Percentiles rank a stretch among this genome's conserved stretches.
These are phyloP conservation scores for Gaertneriomyces semiglobifer DNA, from an alignment of 192 early-diverging fungal species.

Conservation along the genomic window DNA sequence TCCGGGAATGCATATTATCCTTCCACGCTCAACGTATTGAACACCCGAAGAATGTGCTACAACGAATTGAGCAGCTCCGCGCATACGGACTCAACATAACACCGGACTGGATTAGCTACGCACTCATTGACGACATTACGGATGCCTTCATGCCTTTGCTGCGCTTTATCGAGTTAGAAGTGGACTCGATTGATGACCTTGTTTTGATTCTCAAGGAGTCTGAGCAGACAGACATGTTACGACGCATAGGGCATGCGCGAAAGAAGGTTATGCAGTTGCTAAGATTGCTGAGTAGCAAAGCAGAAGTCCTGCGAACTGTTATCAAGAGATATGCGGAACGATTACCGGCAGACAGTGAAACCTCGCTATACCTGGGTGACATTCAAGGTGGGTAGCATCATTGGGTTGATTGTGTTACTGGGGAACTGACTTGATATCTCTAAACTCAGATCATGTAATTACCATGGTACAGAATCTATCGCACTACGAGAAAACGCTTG, in stretches of 20 bases:
- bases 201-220: slow-evolving; percentile 89
- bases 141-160: slow-evolving; percentile 88
- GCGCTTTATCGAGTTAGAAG: slow-evolving; percentile 86
- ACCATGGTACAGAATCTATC: slow-evolving; percentile 64
- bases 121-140: slow-evolving; percentile 90
- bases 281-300: slow-evolving; percentile 62
- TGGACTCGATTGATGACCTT: slow-evolving; percentile 91
- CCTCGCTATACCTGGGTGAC: slow-evolving; percentile 57
- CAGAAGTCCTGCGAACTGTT: slow-evolving; percentile 68
- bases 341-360: slow-evolving; percentile 41
- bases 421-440: background rate
- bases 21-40: slow-evolving; percentile 77
- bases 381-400: slow-evolving; percentile 46
- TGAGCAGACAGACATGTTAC: slow-evolving; percentile 74
- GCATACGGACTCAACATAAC: slow-evolving; percentile 82
- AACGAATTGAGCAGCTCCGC: slow-evolving; percentile 78
- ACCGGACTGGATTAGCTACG: slow-evolving; percentile 96
- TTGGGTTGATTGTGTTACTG: background rate
- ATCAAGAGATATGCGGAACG: slow-evolving; percentile 57
- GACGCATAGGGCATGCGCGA: slow-evolving; percentile 68
- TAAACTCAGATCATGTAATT: slow-evolving; percentile 63
- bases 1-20: slow-evolving; percentile 55
- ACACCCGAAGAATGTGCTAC: slow-evolving; percentile 81
- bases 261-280: slow-evolving; percentile 68
- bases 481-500: slow-evolving; percentile 73